phyloP scores from a whole-genome alignment of 805 yeast species.

The Candida sonorensis region DNA sequence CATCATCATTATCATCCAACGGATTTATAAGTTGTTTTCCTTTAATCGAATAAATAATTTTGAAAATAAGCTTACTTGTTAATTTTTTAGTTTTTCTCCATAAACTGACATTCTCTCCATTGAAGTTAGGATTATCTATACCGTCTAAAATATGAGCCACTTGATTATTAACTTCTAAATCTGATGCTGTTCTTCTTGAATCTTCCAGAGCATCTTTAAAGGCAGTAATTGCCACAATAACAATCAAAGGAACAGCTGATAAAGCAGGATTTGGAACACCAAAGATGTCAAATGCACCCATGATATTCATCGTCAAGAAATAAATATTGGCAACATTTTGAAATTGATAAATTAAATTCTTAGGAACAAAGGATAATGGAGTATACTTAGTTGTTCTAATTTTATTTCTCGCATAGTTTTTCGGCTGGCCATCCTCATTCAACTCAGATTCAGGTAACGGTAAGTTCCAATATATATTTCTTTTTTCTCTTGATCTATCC shows the following conservation, averaged over 20 bases:
- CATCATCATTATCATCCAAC: slow-evolving; percentile 19
- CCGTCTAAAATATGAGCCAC: slow-evolving; percentile 57
- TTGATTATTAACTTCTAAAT: slow-evolving; percentile 71
- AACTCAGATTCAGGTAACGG: slow-evolving; percentile 51
- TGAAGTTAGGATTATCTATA: slow-evolving; percentile 50
- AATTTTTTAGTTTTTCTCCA: slow-evolving; percentile 68
- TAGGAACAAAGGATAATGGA: slow-evolving; percentile 82
- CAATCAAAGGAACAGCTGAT: slow-evolving; percentile 72
- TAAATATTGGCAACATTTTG: slow-evolving; percentile 86
- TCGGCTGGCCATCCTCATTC: slow-evolving; percentile 49
- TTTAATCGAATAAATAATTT: slow-evolving; percentile 12
- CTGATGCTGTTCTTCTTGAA: slow-evolving; percentile 64
- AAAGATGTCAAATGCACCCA: slow-evolving; percentile 73
- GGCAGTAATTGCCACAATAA: slow-evolving; percentile 68
- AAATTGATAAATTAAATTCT: slow-evolving; percentile 74
- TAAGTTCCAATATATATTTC: slow-evolving; percentile 55
- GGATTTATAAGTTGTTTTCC: slow-evolving; percentile 21
- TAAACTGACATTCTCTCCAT: slow-evolving; percentile 52
- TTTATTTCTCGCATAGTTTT: slow-evolving; percentile 77
- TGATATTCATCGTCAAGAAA: slow-evolving; percentile 69
- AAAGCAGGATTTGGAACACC: slow-evolving; percentile 78
- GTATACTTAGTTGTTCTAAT: slow-evolving; percentile 95
- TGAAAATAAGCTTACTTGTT: slow-evolving; percentile 12
- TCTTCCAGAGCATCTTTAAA: slow-evolving; percentile 78
- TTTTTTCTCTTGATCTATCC: slow-evolving; percentile 23